Evolutionary conservation across 2,329 filamentous ascomycete genomes (phyloP), one percentile per base, ranked within the genome.

Genomic region (Aspergillus felis): DNA sequence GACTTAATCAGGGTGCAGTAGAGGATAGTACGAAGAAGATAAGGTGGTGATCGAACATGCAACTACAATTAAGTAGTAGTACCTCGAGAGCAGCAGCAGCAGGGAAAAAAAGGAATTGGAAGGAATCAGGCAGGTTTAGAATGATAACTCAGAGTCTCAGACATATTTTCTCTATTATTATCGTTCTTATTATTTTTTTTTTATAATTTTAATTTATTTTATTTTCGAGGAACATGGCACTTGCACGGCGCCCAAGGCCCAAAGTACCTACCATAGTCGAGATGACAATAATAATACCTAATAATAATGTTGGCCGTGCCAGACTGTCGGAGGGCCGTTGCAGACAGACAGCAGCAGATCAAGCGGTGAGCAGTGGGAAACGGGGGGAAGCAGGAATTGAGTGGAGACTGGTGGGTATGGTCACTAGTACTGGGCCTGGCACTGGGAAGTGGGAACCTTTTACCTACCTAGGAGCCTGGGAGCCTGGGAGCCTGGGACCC

Each of bases 1-100:
- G 32, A 38, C 14, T 17, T 14, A 38, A 38, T 38, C 14, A 5
- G 3, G 32, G 5, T 38, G 14, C 32, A 38, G 24, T 32, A 49
- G 27, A 44, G 53, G 48, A 41, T 55, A n/a, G n/a, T n/a, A 53
- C 42, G 25, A 44, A 53, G 49, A 38, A 29, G 12, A 50, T 27
- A 24, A n/a, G 42, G 24, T 25, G 29, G 52, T 22, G 27, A 55
- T 54, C 51, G 42, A 46, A 44, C 28, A 50, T 29, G 32, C 12
- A 20, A 35, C 9, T 44, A 24, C 20, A 22, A 44, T 44, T 44
- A 44, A 44, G 41, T 29, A 29, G 28, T 12, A 4, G 28, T 44
- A 12, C 20, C 8, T 44, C n/a, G 10, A 20, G 17, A 17, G 41
- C 3, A 22, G 41, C 4, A 50, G 25, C 8, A n/a, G 8, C 17